phyloP scores from a whole-genome alignment of 1,139 yeast species.

The Protomyces lactucae-debilis region DNA sequence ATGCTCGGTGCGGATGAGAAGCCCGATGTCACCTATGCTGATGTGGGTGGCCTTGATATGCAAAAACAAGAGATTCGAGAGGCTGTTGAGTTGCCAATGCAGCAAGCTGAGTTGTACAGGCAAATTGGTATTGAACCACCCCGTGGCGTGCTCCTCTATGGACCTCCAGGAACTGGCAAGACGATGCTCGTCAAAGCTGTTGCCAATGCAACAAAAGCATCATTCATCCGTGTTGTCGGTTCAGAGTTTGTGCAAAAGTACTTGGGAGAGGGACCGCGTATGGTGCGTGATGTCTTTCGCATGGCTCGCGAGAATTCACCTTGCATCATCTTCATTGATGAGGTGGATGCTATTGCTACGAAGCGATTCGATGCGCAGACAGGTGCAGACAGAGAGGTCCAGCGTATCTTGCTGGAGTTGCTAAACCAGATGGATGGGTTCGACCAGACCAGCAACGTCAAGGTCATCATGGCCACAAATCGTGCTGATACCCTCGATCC shows the following conservation, averaged over 20 bases:
- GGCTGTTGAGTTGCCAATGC: constrained; percentile 94
- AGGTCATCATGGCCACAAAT: constrained; percentile 98
- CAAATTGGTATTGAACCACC: constrained; percentile 99
- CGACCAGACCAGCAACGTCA: constrained; percentile 90
- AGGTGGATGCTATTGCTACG: constrained; percentile 97
- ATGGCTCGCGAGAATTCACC: constrained; percentile 97
- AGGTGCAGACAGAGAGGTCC: constrained; percentile 99
- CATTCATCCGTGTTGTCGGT: constrained; percentile 94
- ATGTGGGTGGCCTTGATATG: constrained; percentile 98
- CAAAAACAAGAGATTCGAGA: constrained; percentile 98
- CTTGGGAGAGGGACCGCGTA: constrained; percentile 98
- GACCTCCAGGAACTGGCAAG: constrained; percentile 99
- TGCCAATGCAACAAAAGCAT: constrained; percentile 91
- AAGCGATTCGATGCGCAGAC: constrained; percentile 99
- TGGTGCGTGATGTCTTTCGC: constrained; percentile 97
- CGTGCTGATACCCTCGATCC: constrained; percentile 98
- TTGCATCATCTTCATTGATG: constrained; percentile 93
- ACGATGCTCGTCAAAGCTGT: constrained; percentile 99
- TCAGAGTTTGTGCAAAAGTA: constrained; percentile 98
- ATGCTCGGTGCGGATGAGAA: constrained; percentile 91
- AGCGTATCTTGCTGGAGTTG: constrained; percentile 90
- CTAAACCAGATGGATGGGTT: constrained; percentile 99
- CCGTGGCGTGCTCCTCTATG: constrained; percentile 91
- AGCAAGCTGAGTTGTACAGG: constrained; percentile 91
- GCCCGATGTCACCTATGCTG: constrained; percentile 77